Evolutionary conservation across 192 early-diverging fungal species (phyloP), one percentile per base, ranked within the genome.

Genomic region (Coemansia sp.): DNA sequence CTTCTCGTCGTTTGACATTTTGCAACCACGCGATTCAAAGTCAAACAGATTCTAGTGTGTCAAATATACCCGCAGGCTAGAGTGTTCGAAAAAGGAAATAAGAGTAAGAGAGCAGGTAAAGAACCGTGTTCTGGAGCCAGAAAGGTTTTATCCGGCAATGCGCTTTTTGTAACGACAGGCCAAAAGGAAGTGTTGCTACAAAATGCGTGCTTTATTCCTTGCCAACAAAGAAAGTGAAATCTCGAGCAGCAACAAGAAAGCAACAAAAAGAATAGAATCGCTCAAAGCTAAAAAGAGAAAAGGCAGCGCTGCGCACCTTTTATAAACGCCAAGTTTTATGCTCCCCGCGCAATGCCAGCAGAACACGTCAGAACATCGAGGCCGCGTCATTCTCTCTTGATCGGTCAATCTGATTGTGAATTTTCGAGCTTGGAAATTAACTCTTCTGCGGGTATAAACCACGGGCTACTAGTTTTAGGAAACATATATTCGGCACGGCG

Each of bases 1-100:
- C 26, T 70, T 20, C 25, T 78, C 75, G 66, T 78, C 75, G 66
- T 42, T 58, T 8, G 71, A 74, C 71, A 74, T 70, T 49, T 14
- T 60, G 46, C 22, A 23, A 23, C n/a, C 6, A 52, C 9, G 50
- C 17, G 46, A 20, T 17, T n/a, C 4, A 19, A 7, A 19, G n/a
- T 52, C 40, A 42, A 42, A 3, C 40, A 23, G 50, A 52, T 52
- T 52, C 50, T 23, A 52, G 50, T 26, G 21, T 11, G 20, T 22
- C 7, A 26, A 52, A 8, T 48, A 19, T 20, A 17, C n/a, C 46
- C 46, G n/a, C 46, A 48, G 46, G 31, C 31, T 31, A 31, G 31
- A 31, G 31, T 31, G 31, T 31, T 31, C 31, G 7, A 31, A 31
- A 31, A 31, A 8, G 31, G 5, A 31, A 31, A 31, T 31, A 31